Evolutionary conservation across 257 asterid genomes (phyloP).

Genomic region (Solanum virginianum): DNA sequence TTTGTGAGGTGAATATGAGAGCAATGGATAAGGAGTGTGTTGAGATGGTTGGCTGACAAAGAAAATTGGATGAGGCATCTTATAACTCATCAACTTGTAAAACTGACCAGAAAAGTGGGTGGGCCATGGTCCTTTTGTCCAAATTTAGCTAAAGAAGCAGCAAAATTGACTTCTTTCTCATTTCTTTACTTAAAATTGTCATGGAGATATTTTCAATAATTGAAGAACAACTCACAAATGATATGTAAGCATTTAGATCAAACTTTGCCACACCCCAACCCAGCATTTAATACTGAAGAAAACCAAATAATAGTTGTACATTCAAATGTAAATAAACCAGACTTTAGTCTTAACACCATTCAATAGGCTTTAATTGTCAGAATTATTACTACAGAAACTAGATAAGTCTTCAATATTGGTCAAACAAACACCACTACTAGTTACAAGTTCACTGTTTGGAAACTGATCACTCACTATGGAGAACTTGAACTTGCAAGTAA

Average conservation of each 20-base stretch:
- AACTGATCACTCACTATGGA: neutral
- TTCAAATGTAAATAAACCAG: neutral
- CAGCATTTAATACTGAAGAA: neutral
- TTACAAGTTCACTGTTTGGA: neutral
- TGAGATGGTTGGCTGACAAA: conserved; percentile 49
- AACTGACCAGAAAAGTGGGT: conserved; percentile 17
- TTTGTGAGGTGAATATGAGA: conserved; percentile 28
- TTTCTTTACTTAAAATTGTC: neutral
- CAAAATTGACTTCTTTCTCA: neutral
- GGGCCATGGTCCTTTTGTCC: neutral
- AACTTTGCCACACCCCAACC: neutral
- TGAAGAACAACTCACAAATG: neutral
- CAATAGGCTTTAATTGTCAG: neutral
- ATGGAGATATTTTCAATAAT: neutral
- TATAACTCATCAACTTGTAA: neutral
- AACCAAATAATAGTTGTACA: neutral
- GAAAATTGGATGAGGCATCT: conserved; percentile 24
- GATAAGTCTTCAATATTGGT: neutral
- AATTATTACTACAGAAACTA: neutral
- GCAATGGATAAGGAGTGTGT: conserved; percentile 47
- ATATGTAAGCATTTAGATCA: neutral
- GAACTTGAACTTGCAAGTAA: neutral
- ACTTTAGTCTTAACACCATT: neutral
- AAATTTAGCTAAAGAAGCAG: neutral
- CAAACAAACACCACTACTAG: neutral